These are phyloP conservation scores for Triticum aestivum DNA, from an alignment of 176 grass and related monocot species.

Conservation along the genomic window IWGSC_CS_RefSeq_v2.1 NC_057808.1:24674377-24674876, in stretches of 20 bases:
- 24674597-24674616: background rate
- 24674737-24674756: too few species aligned
- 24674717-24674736: background rate
- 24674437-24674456: background rate
- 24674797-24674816: background rate
- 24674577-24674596: background rate
- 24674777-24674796: background rate
- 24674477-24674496: background rate
- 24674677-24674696: background rate
- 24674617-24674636: background rate
- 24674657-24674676: background rate
- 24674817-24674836: background rate
- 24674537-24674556: background rate
- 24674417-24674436: background rate
- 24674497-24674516: rapidly evolving
- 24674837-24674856: too few species aligned
- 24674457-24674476: background rate
- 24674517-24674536: background rate
- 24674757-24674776: background rate
- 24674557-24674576: background rate
- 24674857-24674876: too few species aligned
- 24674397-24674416: too few species aligned
- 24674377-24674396: too few species aligned
- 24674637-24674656: background rate
- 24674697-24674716: background rate